Evolutionary conservation across 208 protist species (phyloP), one percentile per base, ranked within the genome.

Genomic region (Naegleria gruberi): DNA sequence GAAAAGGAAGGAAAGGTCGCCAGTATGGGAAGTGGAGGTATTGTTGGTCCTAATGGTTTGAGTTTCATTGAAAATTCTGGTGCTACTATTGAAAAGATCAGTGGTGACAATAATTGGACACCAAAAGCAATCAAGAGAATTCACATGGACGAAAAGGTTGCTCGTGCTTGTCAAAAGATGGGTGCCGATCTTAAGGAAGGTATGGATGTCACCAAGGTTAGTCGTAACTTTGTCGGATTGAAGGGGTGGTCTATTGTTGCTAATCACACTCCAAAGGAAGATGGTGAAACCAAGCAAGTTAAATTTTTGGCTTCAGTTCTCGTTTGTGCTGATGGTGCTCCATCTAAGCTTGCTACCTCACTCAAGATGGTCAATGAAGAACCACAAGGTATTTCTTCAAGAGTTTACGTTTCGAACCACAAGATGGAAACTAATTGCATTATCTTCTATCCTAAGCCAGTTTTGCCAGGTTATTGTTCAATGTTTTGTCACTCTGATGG

Each of bases 391-490:
- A 37, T 55, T 55, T 34, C 8, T 51, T 87, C 83, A 55, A 45
- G n/a, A 41, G 19, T 55, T 30, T 55, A 57, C n/a, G n/a, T 87
- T 34, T 12, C 7, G 0, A 19, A 87, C 10, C 44, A 87, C 19
- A 83, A 83, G 10, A 44, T 83, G 37, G 37, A 83, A 83, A 44
- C 40, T 4, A 34, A 83, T 83, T 17, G 37, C 15, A 23, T 87
- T 6, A 87, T 55, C 17, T n/a, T 55, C 19, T 87, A 87, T 87
- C 83, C 12, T 19, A 87, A 40, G 42, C 30, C 41, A 55, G 17
- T 87, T 17, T 55, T 55, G 12, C 83, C 83, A 55, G 83, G 83
- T 43, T 87, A 87, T 87, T 45, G 43, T 4, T n/a, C 83, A 5
- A 87, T 87, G 15, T 44, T 55, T 45, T 44, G 15, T 40, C n/a